These are phyloP conservation scores for Jimgerdemannia lactiflua DNA, from an alignment of 192 early-diverging fungal genomes.

Conservation along the genomic window DNA sequence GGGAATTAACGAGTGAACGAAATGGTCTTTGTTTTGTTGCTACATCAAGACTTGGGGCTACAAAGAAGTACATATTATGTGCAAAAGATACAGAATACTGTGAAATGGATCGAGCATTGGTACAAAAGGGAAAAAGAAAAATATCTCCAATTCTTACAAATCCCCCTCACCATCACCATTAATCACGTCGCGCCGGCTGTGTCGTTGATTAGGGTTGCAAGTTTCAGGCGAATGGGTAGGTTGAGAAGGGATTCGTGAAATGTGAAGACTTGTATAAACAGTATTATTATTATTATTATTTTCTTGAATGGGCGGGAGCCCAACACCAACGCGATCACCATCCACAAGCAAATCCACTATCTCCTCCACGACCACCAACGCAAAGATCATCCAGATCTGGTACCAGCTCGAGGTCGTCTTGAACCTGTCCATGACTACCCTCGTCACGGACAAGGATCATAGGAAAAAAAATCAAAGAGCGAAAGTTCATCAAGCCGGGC, in stretches of 20 bases:
- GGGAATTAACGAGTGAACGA: no score
- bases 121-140: no score
- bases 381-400: constrained; percentile 19
- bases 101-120: no score
- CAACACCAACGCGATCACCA: background rate
- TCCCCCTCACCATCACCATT: background rate
- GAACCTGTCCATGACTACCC: constrained; percentile 6
- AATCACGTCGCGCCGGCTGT: background rate
- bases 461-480: background rate
- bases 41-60: no score
- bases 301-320: no score
- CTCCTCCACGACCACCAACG: constrained; percentile 8
- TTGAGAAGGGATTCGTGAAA: no score
- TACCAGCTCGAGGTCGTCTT: constrained; percentile 20
- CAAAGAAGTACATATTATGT: no score
- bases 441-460: background rate
- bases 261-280: no score
- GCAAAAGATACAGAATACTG: no score
- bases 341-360: constrained; percentile 1
- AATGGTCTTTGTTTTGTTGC: no score
- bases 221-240: background rate
- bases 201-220: background rate
- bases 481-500: background rate
- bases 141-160: background rate
- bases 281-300: no score